Evolutionary conservation across 768 basidiomycete genomes (phyloP), one percentile per base, ranked within the genome.

Genomic region (Psilocybe azurescens): DNA sequence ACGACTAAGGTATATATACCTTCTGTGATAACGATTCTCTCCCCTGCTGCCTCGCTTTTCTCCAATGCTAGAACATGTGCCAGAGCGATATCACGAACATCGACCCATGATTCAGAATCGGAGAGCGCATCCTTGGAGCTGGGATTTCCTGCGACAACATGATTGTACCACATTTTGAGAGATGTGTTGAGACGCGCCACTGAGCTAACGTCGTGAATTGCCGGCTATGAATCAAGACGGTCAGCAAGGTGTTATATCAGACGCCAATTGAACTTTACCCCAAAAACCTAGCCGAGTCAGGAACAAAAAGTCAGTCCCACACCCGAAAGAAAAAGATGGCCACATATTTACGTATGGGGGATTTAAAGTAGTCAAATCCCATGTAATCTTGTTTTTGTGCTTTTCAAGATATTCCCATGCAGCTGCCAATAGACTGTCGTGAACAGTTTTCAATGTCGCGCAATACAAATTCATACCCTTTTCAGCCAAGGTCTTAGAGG

Each of bases 401-500:
- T 80, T 63, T 33, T 81, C 70, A 44, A 80, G 67, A 65, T 79
- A 78, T 0, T 75, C 70, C 79, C 77, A 81, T 30, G 77, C 77
- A 24, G 80, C 81, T 83, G n/a, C 14, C 41, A 44, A 13, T 14
- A 13, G 14, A 44, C 1, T 33, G 9, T 52, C 6, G 48, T 8
- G 30, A 60, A 6, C 33, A 29, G 62, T 24, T 2, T 24, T 24
- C 24, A 52, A 33, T 44, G n/a, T 18, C n/a, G 2, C 14, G 3
- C 14, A n/a, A 13, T n/a, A n/a, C 41, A 30, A 18, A 24, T 24
- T 24, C 60, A 8, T 60, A 83, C 86, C 81, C 74, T 77, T 79
- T 73, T 93, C 91, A 0, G 89, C 87, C 0, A 90, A 75, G 2
- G 79, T 81, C 76, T 92, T 92, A 9, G 84, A 85, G 4, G 88